Evolutionary conservation across 331 rosid genomes (phyloP).

Genomic region (Quercus tomentella): DNA sequence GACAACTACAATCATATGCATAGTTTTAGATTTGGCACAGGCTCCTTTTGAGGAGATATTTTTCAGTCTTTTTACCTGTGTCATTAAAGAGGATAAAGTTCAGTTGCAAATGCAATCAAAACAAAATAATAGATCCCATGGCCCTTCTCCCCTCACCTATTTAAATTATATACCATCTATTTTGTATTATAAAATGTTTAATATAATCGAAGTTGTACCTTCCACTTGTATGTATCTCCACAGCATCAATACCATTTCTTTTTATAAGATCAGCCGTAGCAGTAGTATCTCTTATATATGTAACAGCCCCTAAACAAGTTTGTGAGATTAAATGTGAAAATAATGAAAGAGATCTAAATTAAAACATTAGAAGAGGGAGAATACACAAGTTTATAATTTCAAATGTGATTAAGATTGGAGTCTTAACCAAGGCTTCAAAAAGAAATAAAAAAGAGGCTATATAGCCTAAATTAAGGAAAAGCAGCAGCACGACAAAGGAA

Average conservation of each 20-base stretch:
- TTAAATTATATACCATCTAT: neutral
- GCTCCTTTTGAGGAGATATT: neutral
- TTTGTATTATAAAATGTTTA: conserved; percentile 1
- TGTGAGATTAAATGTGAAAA: neutral
- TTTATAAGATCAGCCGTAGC: conserved; percentile 57
- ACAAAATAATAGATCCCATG: neutral
- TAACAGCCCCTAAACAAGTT: conserved; percentile 49
- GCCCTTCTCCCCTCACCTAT: neutral
- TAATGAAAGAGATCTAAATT: neutral
- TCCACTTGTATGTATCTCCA: conserved; percentile 89
- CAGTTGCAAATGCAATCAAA: neutral
- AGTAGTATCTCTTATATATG: conserved; percentile 61
- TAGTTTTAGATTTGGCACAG: neutral
- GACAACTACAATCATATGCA: neutral
- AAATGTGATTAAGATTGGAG: neutral
- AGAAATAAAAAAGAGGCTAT: neutral
- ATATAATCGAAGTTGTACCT: conserved; percentile 41
- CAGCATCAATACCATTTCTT: conserved; percentile 68
- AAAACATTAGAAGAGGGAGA: conserved; percentile 3
- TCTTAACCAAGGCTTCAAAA: neutral
- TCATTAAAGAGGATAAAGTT: neutral
- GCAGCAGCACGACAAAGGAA: neutral
- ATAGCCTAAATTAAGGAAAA: neutral
- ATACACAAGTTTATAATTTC: conserved; percentile 6
- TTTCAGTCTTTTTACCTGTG: neutral